Evolutionary conservation across 78 protist species (phyloP).

Genomic region (Anaeramoeba ignava): DNA sequence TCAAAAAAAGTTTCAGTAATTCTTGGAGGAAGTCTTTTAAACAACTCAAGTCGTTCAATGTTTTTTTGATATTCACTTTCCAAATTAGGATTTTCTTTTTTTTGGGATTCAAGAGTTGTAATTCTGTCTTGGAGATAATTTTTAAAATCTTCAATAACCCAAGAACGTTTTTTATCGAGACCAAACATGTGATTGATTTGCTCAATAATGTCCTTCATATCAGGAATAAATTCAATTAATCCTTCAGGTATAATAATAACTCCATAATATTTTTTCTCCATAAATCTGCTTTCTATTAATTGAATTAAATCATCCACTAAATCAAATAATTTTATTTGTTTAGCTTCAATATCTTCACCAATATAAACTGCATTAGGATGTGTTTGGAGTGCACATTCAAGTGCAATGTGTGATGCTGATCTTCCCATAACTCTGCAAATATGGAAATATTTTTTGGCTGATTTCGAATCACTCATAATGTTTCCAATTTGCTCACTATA

Average conservation of each 20-base stretch:
- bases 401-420: conserved; percentile 43
- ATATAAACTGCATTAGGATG: conserved; percentile 25
- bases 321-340: conserved; percentile 4
- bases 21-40: too few relatives aligned
- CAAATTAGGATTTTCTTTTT: too few relatives aligned
- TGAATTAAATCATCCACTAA: neutral
- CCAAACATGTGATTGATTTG: conserved; percentile 20
- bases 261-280: too few relatives aligned
- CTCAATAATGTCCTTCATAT: conserved; percentile 16
- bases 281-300: too few relatives aligned
- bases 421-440: conserved; percentile 56
- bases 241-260: too few relatives aligned
- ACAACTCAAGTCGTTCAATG: too few relatives aligned
- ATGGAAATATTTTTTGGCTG: conserved; percentile 33
- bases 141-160: too few relatives aligned
- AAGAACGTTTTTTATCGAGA: too few relatives aligned
- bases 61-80: too few relatives aligned
- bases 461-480: conserved; percentile 19
- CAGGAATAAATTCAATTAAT: conserved; percentile 13
- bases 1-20: too few relatives aligned
- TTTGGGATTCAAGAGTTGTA: too few relatives aligned
- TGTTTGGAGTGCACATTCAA: conserved; percentile 41
- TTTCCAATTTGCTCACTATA: conserved; percentile 39
- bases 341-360: conserved; percentile 33
- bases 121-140: too few relatives aligned